Conservation (phyloP, 306 rosid genomes). For the Lathyrus sativus region DNA sequence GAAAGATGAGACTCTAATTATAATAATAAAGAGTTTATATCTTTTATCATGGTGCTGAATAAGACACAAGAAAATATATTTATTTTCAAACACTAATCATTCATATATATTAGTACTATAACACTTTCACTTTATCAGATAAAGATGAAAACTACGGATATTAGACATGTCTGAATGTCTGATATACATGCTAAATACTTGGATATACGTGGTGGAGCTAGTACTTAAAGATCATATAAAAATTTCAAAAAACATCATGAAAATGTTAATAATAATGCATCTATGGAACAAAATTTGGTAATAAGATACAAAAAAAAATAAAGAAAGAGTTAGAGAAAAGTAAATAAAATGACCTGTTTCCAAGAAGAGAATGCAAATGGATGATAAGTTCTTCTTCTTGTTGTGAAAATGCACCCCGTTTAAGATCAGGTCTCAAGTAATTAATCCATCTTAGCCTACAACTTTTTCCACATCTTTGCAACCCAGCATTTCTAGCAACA, state of each 20-base stretch:
- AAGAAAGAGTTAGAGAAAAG: background rate
- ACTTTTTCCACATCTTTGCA: constrained; percentile 92
- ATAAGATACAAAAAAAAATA: background rate
- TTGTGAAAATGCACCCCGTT: constrained; percentile 83
- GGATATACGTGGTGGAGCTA: background rate
- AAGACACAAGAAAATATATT: background rate
- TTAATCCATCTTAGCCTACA: constrained; percentile 95
- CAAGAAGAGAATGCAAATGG: constrained; percentile 90
- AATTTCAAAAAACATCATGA: background rate
- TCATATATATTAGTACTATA: constrained; percentile 17
- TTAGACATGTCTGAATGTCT: background rate
- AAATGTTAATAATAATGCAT: background rate
- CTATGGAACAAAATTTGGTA: background rate
- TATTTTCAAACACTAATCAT: constrained; percentile 19
- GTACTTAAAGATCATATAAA: background rate
- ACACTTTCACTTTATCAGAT: constrained; percentile 15
- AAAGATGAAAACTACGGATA: constrained; percentile 5
- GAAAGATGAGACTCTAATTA: too few relatives aligned
- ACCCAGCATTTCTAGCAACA: constrained; percentile 90
- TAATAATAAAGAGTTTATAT: background rate
- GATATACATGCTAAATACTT: background rate
- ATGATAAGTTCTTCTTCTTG: constrained; percentile 86
- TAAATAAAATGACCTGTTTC: constrained; percentile 62
- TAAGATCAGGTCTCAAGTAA: constrained; percentile 89
- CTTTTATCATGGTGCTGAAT: background rate